Evolutionary conservation across 805 yeast genomes (phyloP), one percentile per base, ranked within the genome.

Genomic region (Tetrapisispora fleetii): DNA sequence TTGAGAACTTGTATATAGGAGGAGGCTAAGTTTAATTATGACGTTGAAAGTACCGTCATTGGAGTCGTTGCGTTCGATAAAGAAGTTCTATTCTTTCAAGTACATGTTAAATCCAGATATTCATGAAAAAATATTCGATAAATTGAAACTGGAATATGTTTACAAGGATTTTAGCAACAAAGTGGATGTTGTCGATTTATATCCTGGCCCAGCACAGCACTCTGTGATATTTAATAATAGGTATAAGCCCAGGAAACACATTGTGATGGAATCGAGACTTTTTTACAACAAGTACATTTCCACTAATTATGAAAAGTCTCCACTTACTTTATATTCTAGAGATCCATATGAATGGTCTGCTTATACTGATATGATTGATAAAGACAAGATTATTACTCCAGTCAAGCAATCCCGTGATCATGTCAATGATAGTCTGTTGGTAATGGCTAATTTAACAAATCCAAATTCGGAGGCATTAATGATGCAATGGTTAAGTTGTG

Each of bases 261-360:
- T 83, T 0, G 52, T 87, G 4, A 67, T 86, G 62, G 93, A 85
- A 51, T 66, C 74, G 7, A 69, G 77, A 40, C 21, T 6, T 5
- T 48, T 44, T 37, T 55, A 52, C 32, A 16, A 21, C n/a, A 28
- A 33, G 21, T 54, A 54, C 38, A 49, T 58, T 13, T 43, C 32
- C 2, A 39, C 28, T 10, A 41, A 49, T 2, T 51, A 50, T 32
- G 24, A 37, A 10, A 42, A 35, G 18, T 33, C 55, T 24, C 70
- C 70, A 42, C 68, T 72, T 47, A 57, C 60, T 28, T 59, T 65
- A 37, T 62, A 58, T 37, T 53, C 60, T 1, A 58, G 60, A 37
- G 81, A 82, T 57, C 90, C 93, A 4, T 84, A 75, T 60, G 66
- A 76, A 16, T 87, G 95, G 95, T 64, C 65, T 4, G 71, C 88